These are phyloP conservation scores for Leccinum rimulosum DNA, from an alignment of 768 basidiomycete genomes.

Conservation along the genomic window DNA sequence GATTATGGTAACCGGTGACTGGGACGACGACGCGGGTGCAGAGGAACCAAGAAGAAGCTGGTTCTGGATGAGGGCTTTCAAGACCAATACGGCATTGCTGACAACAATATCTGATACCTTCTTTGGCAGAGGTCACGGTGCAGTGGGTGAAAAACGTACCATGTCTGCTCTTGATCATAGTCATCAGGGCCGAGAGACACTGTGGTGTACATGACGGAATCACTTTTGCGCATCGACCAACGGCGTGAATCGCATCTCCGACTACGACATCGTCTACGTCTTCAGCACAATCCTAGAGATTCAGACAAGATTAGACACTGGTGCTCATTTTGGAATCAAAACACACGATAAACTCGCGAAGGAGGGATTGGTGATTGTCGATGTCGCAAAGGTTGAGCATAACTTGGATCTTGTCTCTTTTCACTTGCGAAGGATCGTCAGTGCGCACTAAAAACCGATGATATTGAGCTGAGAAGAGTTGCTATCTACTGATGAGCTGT, in stretches of 20 bases:
- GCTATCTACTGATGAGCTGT: slow-evolving; percentile 14
- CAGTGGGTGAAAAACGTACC: slow-evolving; percentile 43
- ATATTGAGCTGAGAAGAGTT: slow-evolving; percentile 60
- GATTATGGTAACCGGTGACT: slow-evolving; percentile 63
- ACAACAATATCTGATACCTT: slow-evolving; percentile 64
- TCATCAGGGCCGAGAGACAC: slow-evolving; percentile 73
- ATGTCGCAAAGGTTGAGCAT: slow-evolving; percentile 61
- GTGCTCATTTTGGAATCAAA: background rate
- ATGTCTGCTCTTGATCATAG: slow-evolving; percentile 73
- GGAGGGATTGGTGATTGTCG: slow-evolving; percentile 66
- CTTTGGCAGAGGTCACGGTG: slow-evolving; percentile 3
- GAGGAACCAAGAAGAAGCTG: slow-evolving; percentile 44
- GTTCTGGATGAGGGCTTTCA: slow-evolving; percentile 80
- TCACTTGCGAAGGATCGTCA: slow-evolving; percentile 63
- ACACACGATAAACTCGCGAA: slow-evolving; percentile 84
- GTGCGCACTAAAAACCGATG: slow-evolving; percentile 66
- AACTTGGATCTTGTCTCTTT: slow-evolving; percentile 72
- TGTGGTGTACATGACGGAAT: slow-evolving; percentile 68
- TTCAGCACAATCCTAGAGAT: slow-evolving; percentile 72
- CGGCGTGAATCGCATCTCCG: slow-evolving; percentile 67
- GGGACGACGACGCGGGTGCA: slow-evolving; percentile 25
- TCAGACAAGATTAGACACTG: background rate
- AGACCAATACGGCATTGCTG: slow-evolving; percentile 76
- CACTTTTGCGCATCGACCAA: slow-evolving; percentile 70
- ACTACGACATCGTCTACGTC: slow-evolving; percentile 73